These are phyloP conservation scores for Scheffersomyces segobiensis DNA, from an alignment of 1,139 yeast species.

Conservation along the genomic window DNA sequence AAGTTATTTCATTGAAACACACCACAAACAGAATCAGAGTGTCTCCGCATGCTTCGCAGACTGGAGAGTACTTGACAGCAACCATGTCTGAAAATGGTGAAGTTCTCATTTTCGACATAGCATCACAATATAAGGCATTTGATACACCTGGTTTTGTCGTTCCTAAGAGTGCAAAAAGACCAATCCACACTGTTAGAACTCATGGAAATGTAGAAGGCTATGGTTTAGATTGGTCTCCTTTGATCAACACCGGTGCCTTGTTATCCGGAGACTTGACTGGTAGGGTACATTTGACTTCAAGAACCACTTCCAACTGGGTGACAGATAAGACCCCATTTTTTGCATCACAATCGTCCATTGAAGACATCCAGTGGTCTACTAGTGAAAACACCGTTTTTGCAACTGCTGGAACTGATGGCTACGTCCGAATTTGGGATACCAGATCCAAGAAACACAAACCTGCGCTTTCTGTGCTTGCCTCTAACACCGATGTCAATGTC, in stretches of 20 bases:
- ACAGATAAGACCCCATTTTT: constrained; percentile 83
- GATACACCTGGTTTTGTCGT: constrained; percentile 84
- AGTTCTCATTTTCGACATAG: constrained; percentile 78
- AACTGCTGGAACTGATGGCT: constrained; percentile 89
- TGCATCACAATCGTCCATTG: constrained; percentile 76
- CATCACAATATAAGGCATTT: constrained; percentile 78
- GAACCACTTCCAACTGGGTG: constrained; percentile 76
- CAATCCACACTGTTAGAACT: constrained; percentile 76
- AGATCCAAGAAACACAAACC: constrained; percentile 91
- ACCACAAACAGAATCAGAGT: constrained; percentile 91
- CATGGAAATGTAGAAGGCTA: constrained; percentile 98
- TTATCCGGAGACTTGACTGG: constrained; percentile 91
- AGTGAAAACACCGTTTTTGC: constrained; percentile 93
- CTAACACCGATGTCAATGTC: constrained; percentile 87
- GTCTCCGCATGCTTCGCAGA: constrained; percentile 72
- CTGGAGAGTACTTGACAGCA: constrained; percentile 86
- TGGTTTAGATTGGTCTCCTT: constrained; percentile 96
- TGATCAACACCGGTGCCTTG: constrained; percentile 74
- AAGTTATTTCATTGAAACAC: constrained; percentile 69
- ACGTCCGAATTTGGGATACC: constrained; percentile 94
- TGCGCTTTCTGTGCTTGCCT: constrained; percentile 81
- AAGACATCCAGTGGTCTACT: constrained; percentile 96
- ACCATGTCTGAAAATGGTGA: constrained; percentile 91
- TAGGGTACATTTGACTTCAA: constrained; percentile 71
- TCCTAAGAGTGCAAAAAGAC: constrained; percentile 76